phyloP scores from a whole-genome alignment of 768 basidiomycete genomes.

The Pleurotus tuber-regium region DNA sequence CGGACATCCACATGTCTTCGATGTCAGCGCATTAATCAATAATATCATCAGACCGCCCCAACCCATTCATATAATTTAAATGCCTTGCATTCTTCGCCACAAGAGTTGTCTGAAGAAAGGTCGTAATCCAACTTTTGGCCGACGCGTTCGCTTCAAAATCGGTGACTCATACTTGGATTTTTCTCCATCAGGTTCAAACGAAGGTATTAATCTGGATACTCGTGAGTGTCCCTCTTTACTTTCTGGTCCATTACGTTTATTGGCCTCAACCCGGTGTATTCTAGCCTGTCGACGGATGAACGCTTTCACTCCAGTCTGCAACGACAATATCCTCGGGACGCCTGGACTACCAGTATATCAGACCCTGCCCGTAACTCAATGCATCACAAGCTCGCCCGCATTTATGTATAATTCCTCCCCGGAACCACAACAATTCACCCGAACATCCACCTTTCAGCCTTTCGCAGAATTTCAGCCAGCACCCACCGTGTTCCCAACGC shows the following conservation, averaged over 20 bases:
- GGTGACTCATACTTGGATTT: not conserved
- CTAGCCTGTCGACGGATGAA: not conserved
- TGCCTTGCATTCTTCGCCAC: not conserved
- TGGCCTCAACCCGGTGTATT: not conserved
- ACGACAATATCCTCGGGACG: not conserved
- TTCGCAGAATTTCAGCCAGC: not conserved
- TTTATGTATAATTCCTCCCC: not conserved
- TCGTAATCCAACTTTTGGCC: not conserved
- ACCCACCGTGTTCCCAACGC: not conserved
- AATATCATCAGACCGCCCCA: too few species aligned
- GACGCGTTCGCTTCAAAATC: not conserved
- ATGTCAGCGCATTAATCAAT: too few species aligned
- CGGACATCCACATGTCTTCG: too few species aligned
- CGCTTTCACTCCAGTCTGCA: too few species aligned
- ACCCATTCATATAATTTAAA: too few species aligned
- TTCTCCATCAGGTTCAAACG: not conserved
- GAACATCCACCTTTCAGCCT: not conserved
- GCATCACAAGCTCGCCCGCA: not conserved
- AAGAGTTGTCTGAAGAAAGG: not conserved
- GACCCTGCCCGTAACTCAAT: not conserved
- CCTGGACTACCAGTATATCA: not conserved
- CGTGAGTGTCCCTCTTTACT: not conserved
- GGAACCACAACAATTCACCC: not conserved
- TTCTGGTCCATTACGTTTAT: not conserved
- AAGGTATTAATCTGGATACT: not conserved